These are phyloP conservation scores for Piper betle DNA, from an alignment of 164 flowering plant species.

Conservation along the genomic window DNA sequence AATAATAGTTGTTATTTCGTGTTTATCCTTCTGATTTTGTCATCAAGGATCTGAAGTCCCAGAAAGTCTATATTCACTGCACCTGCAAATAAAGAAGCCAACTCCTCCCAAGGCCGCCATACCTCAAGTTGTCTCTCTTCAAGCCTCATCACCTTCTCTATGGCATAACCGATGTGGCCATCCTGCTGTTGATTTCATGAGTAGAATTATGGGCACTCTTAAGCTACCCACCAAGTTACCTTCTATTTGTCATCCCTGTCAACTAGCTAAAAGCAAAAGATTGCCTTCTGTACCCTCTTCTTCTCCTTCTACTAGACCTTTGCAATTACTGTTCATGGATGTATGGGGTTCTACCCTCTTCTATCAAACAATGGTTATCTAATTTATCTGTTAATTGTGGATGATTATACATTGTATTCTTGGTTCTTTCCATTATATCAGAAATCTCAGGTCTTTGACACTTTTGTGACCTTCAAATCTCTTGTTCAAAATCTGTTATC, in stretches of 20 bases:
- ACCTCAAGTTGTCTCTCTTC: neutral
- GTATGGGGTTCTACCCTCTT: neutral
- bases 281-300: neutral
- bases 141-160: neutral
- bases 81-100: neutral
- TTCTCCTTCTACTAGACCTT: neutral
- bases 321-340: neutral
- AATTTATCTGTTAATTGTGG: too few relatives aligned
- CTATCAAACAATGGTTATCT: too few relatives aligned
- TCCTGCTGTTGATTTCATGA: neutral
- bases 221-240: neutral
- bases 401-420: too few relatives aligned
- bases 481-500: neutral
- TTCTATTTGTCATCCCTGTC: neutral
- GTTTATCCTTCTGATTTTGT: neutral
- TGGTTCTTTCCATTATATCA: neutral
- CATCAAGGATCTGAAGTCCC: neutral
- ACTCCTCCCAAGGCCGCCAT: neutral
- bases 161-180: neutral
- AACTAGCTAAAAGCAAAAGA: neutral
- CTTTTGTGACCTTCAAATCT: neutral
- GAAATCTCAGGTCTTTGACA: neutral
- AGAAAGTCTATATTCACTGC: neutral
- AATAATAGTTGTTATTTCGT: too few relatives aligned
- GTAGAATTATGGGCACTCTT: neutral